Conservation (phyloP, 768 basidiomycete genomes). For the Boletus edulis region DNA sequence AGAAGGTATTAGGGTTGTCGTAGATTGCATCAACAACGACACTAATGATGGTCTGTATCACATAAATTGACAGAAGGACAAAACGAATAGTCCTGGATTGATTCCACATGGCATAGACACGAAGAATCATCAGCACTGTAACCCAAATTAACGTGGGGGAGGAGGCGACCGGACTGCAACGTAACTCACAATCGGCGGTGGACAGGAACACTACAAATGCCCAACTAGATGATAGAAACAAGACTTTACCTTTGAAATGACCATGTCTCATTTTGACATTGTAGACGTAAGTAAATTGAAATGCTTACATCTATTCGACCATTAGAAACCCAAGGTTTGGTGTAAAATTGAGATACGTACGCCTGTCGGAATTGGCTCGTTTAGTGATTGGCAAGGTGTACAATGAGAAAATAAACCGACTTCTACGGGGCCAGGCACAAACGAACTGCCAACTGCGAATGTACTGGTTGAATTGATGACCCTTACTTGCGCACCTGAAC, state of each 20-base stretch:
- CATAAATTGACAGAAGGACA: not conserved
- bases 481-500: not conserved
- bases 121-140: slow-evolving; percentile 7
- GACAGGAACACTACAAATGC: not conserved
- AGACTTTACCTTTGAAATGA: not conserved
- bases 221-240: not conserved
- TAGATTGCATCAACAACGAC: not conserved
- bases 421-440: not conserved
- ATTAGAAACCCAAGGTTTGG: not conserved
- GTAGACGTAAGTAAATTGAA: not conserved
- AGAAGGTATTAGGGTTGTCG: not conserved
- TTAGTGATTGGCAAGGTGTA: not conserved
- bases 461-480: not conserved
- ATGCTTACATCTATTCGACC: not conserved
- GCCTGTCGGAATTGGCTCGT: not conserved
- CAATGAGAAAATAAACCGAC: not conserved
- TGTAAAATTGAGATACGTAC: not conserved
- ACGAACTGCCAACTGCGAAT: not conserved
- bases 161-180: no score
- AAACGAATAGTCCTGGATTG: not conserved
- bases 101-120: not conserved
- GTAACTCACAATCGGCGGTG: slow-evolving; percentile 1
- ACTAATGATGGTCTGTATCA: not conserved
- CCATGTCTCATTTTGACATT: no score
- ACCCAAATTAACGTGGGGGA: not conserved